phyloP scores from a whole-genome alignment of 2,329 filamentous ascomycete genomes.

The Fusarium pseudoanthophilum region DNA sequence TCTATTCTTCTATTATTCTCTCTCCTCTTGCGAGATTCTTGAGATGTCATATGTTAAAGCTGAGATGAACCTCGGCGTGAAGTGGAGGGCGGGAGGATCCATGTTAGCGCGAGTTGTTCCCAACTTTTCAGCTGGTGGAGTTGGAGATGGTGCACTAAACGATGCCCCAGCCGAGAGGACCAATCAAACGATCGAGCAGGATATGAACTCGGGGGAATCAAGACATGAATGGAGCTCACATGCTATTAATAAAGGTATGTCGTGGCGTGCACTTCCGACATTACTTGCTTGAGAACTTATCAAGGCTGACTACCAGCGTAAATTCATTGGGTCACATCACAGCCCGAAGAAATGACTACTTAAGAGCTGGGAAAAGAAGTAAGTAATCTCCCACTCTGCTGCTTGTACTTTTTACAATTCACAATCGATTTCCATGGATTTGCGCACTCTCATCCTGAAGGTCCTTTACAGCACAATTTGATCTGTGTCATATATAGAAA shows the following conservation, averaged over 20 bases:
- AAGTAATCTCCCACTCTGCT: background rate
- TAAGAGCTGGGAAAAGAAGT: background rate
- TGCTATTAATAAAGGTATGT: background rate
- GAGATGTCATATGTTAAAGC: fast-evolving
- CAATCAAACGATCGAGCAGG: background rate
- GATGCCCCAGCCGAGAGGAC: background rate
- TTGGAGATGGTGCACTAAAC: background rate
- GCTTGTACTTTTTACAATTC: too few relatives aligned
- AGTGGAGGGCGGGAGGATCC: background rate
- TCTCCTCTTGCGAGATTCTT: background rate
- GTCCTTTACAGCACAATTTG: background rate
- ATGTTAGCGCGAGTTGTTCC: background rate
- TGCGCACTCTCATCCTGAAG: background rate
- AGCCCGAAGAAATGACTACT: background rate
- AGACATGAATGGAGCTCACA: background rate
- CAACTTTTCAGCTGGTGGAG: background rate
- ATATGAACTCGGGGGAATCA: background rate
- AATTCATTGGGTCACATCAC: background rate
- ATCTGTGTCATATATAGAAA: too few relatives aligned
- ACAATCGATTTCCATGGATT: fast-evolving
- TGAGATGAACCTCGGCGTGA: background rate
- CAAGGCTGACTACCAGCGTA: background rate
- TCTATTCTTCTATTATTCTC: background rate
- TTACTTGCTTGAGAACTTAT: background rate
- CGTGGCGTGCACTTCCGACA: background rate